These are phyloP conservation scores for Mortierella sp. DNA, from an alignment of 371 early-diverging fungal species.

Conservation along the genomic window DNA sequence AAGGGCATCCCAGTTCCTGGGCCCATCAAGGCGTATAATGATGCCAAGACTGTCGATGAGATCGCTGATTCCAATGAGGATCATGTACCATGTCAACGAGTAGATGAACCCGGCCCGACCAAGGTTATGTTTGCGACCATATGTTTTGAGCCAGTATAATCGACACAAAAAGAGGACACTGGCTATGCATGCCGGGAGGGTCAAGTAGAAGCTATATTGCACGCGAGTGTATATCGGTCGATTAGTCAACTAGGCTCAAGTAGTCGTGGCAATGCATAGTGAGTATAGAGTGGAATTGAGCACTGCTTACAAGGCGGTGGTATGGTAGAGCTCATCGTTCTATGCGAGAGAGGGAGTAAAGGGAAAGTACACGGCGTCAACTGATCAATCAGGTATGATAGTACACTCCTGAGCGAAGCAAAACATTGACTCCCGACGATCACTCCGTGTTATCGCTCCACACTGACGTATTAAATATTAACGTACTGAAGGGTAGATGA, in stretches of 20 bases:
- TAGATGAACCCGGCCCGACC: conserved; percentile 18
- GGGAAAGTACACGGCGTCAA: neutral
- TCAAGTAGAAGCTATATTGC: conserved; percentile 58
- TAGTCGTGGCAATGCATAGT: neutral
- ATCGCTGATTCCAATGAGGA: conserved; percentile 2
- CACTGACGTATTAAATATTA: no score
- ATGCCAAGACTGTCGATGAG: neutral
- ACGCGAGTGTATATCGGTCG: neutral
- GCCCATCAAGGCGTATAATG: neutral
- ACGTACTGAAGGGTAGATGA: neutral
- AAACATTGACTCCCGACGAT: neutral
- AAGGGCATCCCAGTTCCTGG: neutral
- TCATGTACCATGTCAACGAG: conserved; percentile 16
- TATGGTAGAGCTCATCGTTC: neutral
- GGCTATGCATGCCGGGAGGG: conserved; percentile 22
- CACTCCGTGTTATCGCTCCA: no score
- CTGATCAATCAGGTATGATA: neutral
- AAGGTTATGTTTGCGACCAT: conserved; percentile 6
- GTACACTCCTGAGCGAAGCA: neutral
- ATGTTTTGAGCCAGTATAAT: neutral
- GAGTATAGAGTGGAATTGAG: neutral
- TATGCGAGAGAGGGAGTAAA: neutral
- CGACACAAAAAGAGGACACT: neutral
- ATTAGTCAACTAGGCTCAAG: no score
- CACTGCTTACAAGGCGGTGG: neutral